Base-by-base conservation (phyloP, 768 basidiomycete genomes). In the Amanita subjunquillea region DNA sequence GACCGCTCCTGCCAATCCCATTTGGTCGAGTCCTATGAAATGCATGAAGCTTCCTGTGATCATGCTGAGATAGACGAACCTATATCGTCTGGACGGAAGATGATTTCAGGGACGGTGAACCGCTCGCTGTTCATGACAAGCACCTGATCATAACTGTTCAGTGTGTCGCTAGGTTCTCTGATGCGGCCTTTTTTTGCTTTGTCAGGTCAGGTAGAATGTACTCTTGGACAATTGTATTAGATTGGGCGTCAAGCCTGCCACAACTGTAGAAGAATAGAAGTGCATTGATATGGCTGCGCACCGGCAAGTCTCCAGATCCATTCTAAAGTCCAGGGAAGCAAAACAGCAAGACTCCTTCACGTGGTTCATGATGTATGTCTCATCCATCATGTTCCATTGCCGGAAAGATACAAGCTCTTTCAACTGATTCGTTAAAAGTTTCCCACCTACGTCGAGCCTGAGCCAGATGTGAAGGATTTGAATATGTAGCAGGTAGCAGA, bases 341-440 rank as follows among this genome's bases (percentile, higher is more conserved):
- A 85, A 96, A 68, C 91, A 93, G 64, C 91, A 93, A 13, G 79
- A 67, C 66, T 97, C 92, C 66, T 95, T 93, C 60, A 91, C 86
- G 60, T 87, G 79, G 69, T 95, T 93, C 74, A 96, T 85, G 63
- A 97, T 87, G 65, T 86, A 81, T 2, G 91, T 94, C 65, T 97
- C 87, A 61, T 96, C 92, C 84, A 94, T 93, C 89, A 97, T 91
- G 66, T 97, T 91, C 89, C 91, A 97, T 63, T 97, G 94, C 41
- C 95, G 83, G 65, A 88, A 97, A 10, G 92, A 95, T 4, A 94
- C 80, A 42, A 94, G 76, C 62, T 94, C 90, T 63, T 96, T 96
- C 22, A 98, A 77, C 48, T 95, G 89, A 67, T 98, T 97, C 23
- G 94, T 97, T 53, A 98, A 67, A 8, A 98, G 76, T 69, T 98